These are phyloP conservation scores for Lentinula detonsa DNA, from an alignment of 768 basidiomycete genomes.

Conservation along the genomic window DNA sequence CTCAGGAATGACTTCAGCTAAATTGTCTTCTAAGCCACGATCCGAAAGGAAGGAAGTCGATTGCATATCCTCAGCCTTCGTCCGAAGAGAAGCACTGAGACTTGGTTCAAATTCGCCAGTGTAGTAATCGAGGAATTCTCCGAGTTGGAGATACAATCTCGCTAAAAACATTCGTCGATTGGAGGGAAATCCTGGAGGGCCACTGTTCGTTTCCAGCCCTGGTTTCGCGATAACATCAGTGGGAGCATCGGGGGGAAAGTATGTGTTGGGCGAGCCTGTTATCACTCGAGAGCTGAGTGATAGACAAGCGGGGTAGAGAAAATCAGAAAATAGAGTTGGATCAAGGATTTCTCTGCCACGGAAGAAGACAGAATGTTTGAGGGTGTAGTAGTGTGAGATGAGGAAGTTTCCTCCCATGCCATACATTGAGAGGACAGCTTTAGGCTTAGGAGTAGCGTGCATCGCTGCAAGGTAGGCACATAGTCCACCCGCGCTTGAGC, in stretches of 20 bases:
- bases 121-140: slow-evolving; percentile 52
- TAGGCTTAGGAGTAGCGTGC: slow-evolving; percentile 47
- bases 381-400: background rate
- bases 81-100: slow-evolving; percentile 37
- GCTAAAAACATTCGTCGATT: slow-evolving; percentile 57
- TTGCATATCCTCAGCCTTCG: slow-evolving; percentile 10
- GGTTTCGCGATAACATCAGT: background rate
- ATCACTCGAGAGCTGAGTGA: background rate
- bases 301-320: background rate
- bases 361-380: background rate
- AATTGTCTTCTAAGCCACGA: background rate
- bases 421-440: slow-evolving; percentile 51
- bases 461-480: slow-evolving; percentile 58
- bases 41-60: background rate
- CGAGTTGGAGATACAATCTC: slow-evolving; percentile 55
- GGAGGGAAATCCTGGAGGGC: slow-evolving; percentile 48
- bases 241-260: slow-evolving; percentile 1
- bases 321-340: background rate
- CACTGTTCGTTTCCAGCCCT: background rate
- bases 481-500: slow-evolving; percentile 57
- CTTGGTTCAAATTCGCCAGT: slow-evolving; percentile 42
- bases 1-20: slow-evolving; percentile 23
- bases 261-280: slow-evolving; percentile 5
- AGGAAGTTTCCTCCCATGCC: slow-evolving; percentile 60
- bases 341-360: slow-evolving; percentile 4